A percentile compares a stretch with the other conserved stretches of the same genome.
Evolutionary conservation across 495 filamentous ascomycete genomes (phyloP).

Genomic region (Lophiostoma macrostomum): DNA sequence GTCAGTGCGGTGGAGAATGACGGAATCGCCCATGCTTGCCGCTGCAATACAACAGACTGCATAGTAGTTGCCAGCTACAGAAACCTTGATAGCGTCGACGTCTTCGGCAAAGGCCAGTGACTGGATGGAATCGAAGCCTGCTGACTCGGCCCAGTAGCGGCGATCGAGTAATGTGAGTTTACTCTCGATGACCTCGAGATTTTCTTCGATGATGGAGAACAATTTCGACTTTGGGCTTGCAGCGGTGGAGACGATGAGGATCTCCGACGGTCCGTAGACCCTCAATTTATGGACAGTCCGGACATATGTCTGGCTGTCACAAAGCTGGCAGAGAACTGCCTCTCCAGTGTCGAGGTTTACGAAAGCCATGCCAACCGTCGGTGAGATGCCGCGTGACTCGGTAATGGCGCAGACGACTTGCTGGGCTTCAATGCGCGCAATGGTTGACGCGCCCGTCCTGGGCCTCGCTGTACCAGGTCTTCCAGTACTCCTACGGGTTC

Average conservation of each 20-base stretch:
- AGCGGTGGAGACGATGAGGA: constrained; percentile 69
- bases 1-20: not conserved
- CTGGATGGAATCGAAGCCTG: constrained; percentile 75
- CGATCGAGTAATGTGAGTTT: constrained; percentile 68
- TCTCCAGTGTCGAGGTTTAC: constrained; percentile 81
- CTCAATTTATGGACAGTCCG: constrained; percentile 78
- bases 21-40: constrained; percentile 48
- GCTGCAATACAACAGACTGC: constrained; percentile 86
- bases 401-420: constrained; percentile 86
- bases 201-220: constrained; percentile 68
- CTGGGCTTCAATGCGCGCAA: constrained; percentile 58
- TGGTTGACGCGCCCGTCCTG: constrained; percentile 61
- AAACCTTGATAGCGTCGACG: constrained; percentile 71
- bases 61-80: constrained; percentile 82
- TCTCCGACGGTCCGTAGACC: constrained; percentile 72
- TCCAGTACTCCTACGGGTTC: constrained; percentile 48
- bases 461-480: constrained; percentile 56
- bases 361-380: constrained; percentile 85
- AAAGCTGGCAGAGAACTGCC: constrained; percentile 83
- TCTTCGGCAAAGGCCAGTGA: constrained; percentile 73
- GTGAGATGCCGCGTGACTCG: constrained; percentile 80
- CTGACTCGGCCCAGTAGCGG: constrained; percentile 82
- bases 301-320: constrained; percentile 83
- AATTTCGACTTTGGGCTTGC: constrained; percentile 70
- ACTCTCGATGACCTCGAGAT: constrained; percentile 53